These are phyloP conservation scores for Hygrophorus russula DNA, from an alignment of 768 basidiomycete species.

Conservation along the genomic window DNA sequence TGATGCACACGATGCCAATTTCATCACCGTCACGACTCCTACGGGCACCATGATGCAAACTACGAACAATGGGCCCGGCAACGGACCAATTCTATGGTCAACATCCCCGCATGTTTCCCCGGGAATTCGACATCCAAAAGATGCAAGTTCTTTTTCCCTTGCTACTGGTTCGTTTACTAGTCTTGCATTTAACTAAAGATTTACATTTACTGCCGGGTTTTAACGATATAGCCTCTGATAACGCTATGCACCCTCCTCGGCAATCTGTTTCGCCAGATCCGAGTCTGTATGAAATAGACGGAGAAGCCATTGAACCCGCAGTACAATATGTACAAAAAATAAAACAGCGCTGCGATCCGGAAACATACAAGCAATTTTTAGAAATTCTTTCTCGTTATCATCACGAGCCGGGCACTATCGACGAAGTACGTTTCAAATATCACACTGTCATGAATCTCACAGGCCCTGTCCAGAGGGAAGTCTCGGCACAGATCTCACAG, in stretches of 20 bases:
- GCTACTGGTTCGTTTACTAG: not conserved
- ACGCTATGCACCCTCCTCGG: slow-evolving; percentile 1
- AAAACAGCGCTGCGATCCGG: slow-evolving; percentile 86
- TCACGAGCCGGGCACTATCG: slow-evolving; percentile 45
- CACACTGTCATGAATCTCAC: slow-evolving; percentile 2
- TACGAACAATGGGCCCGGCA: slow-evolving; percentile 32
- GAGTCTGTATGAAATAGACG: slow-evolving; percentile 22
- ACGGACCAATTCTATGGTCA: slow-evolving; percentile 28
- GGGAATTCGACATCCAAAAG: not conserved
- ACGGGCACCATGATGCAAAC: slow-evolving; percentile 52
- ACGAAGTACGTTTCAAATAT: slow-evolving; percentile 33
- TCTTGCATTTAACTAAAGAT: not conserved
- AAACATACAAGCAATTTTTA: slow-evolving; percentile 73
- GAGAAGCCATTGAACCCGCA: slow-evolving; percentile 57
- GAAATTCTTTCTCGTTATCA: slow-evolving; percentile 64
- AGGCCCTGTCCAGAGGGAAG: slow-evolving; percentile 38
- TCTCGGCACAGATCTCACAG: slow-evolving; percentile 53
- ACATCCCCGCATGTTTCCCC: slow-evolving; percentile 12
- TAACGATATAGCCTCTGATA: slow-evolving; percentile 4
- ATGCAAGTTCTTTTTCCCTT: not conserved
- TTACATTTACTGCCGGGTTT: slow-evolving; percentile 3
- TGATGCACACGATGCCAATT: slow-evolving; percentile 50
- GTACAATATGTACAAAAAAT: slow-evolving; percentile 96
- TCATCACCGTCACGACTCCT: slow-evolving; percentile 73
- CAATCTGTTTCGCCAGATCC: slow-evolving; percentile 22